Conservation (phyloP, 192 early-diverging fungal species). For the Diversispora eburnea region DNA sequence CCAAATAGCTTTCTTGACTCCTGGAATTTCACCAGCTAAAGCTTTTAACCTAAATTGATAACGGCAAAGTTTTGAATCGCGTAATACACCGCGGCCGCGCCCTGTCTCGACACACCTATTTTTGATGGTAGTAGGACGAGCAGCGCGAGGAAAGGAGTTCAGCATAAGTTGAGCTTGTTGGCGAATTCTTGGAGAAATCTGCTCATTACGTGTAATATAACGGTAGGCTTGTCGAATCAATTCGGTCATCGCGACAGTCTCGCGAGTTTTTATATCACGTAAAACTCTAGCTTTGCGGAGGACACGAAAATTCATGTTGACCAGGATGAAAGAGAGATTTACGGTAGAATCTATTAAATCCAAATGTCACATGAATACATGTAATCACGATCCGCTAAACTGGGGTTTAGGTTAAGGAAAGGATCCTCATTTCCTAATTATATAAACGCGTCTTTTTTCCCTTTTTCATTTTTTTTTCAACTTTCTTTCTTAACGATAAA, state of each 20-base stretch:
- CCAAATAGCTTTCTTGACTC: conserved; percentile 79
- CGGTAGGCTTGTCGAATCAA: conserved; percentile 70
- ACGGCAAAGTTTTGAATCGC: conserved; percentile 69
- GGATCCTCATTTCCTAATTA: no score
- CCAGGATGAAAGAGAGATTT: neutral
- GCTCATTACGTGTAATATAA: conserved; percentile 73
- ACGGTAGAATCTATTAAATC: neutral
- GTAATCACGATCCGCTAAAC: no score
- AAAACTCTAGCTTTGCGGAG: conserved; percentile 47
- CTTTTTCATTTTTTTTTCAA: no score
- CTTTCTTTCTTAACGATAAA: no score
- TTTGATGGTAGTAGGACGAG: conserved; percentile 60
- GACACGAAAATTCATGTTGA: conserved; percentile 27
- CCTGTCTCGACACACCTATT: conserved; percentile 76
- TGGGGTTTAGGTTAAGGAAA: no score
- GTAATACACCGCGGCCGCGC: conserved; percentile 70
- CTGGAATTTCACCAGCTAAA: conserved; percentile 73
- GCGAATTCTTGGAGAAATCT: conserved; percentile 66
- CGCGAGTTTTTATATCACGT: conserved; percentile 69
- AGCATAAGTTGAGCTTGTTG: conserved; percentile 75
- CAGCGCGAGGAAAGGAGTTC: conserved; percentile 60
- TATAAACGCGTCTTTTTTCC: no score
- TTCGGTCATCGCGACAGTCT: conserved; percentile 63
- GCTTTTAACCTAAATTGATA: conserved; percentile 81
- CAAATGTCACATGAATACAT: no score